phyloP scores from a whole-genome alignment of 208 protist genomes.

The Leishmania arabica region DNA sequence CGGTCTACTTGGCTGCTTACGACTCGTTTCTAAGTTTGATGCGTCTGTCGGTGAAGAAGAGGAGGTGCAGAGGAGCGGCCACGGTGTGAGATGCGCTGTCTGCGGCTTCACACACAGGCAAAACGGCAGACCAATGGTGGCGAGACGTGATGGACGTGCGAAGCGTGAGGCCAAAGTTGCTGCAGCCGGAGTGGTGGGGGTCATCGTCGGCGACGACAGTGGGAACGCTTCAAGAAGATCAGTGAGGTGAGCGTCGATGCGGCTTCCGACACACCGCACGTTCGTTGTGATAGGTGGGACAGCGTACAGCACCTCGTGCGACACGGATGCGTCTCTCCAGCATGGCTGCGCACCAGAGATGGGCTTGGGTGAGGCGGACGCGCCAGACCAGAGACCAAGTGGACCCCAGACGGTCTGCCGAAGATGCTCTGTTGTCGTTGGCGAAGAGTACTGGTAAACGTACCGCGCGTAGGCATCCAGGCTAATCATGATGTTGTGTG shows the following conservation, averaged over 20 bases:
- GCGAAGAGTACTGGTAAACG: conserved; percentile 33
- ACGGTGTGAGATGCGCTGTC: conserved; percentile 4
- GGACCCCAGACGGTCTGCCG: conserved; percentile 34
- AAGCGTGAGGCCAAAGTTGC: conserved; percentile 5
- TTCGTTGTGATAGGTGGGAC: conserved; percentile 45
- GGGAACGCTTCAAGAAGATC: neutral
- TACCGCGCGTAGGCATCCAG: conserved; percentile 29
- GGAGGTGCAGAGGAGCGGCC: conserved; percentile 10
- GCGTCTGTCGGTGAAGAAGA: neutral
- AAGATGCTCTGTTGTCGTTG: conserved; percentile 30
- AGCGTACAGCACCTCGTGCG: conserved; percentile 36
- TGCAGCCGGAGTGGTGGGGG: neutral
- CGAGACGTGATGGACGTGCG: conserved; percentile 7
- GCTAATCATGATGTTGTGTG: conserved; percentile 30
- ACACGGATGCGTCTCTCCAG: neutral
- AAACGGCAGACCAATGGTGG: conserved; percentile 16
- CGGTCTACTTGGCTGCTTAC: neutral
- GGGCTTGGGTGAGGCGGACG: neutral
- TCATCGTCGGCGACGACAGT: neutral
- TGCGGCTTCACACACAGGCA: conserved; percentile 22
- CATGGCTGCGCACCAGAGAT: conserved; percentile 1
- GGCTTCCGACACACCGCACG: conserved; percentile 33
- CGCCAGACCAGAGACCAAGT: conserved; percentile 14
- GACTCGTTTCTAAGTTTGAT: neutral
- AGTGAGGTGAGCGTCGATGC: conserved; percentile 3